phyloP scores from a whole-genome alignment of 306 rosid species.

The Prunus davidiana region DNA sequence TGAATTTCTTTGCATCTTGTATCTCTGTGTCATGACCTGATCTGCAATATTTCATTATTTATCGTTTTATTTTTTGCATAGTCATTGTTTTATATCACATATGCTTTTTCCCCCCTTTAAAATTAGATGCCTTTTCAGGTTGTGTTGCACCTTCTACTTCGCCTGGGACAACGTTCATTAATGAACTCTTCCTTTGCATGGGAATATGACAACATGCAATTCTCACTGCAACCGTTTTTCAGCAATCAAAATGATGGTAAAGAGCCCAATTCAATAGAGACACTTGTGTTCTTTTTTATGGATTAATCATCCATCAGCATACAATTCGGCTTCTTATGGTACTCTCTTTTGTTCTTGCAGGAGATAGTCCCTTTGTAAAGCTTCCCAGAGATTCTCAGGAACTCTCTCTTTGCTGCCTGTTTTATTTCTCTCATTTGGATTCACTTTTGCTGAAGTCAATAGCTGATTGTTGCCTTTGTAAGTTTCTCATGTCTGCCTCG shows the following conservation, averaged over 20 bases:
- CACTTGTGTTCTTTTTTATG: not conserved
- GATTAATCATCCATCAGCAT: constrained; percentile 2
- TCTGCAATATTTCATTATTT: not conserved
- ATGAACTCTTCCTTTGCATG: constrained; percentile 49
- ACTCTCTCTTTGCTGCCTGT: constrained; percentile 66
- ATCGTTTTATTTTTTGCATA: not conserved
- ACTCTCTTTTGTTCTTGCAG: constrained; percentile 45
- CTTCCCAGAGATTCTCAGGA: constrained; percentile 79
- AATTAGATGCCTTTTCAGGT: constrained; percentile 39
- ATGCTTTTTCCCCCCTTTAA: not conserved
- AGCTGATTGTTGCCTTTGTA: constrained; percentile 75
- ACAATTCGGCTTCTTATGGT: constrained; percentile 20
- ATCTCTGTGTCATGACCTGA: constrained; percentile 9
- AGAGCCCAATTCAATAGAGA: not conserved
- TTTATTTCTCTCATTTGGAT: constrained; percentile 67
- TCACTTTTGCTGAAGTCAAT: constrained; percentile 54
- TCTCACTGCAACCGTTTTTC: constrained; percentile 54
- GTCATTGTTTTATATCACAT: not conserved
- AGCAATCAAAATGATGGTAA: constrained; percentile 57
- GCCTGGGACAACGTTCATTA: constrained; percentile 59
- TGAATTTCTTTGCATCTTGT: constrained; percentile 15
- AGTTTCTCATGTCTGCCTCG: constrained; percentile 29
- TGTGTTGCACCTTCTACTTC: constrained; percentile 57
- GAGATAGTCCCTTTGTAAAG: constrained; percentile 64
- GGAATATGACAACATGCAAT: constrained; percentile 55